Evolutionary conservation across 768 basidiomycete genomes (phyloP).

Genomic region (Rickenella mellea): DNA sequence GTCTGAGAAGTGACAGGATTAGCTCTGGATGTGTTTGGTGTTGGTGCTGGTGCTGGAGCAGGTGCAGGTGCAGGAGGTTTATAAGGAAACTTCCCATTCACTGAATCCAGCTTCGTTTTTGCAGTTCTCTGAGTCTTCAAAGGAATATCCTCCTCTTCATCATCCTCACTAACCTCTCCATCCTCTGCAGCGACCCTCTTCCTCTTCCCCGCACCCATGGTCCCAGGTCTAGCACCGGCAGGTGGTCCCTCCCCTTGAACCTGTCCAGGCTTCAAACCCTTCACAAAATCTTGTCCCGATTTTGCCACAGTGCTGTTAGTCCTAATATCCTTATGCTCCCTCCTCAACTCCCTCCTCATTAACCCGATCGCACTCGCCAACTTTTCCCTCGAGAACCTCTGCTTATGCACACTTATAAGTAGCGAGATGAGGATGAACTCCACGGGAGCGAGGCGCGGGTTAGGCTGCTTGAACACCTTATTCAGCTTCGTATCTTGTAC

Average conservation of each 20-base stretch:
- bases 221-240: not conserved
- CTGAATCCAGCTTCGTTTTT: too few species aligned
- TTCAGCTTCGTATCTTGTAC: constrained; percentile 26
- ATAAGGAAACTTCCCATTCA: too few species aligned
- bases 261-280: not conserved
- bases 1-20: too few species aligned
- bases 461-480: constrained; percentile 27
- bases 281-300: constrained; percentile 13
- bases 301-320: constrained; percentile 50
- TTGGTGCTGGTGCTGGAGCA: too few species aligned
- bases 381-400: constrained; percentile 24
- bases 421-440: constrained; percentile 55
- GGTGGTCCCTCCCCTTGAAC: not conserved
- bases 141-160: too few species aligned
- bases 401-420: constrained; percentile 42
- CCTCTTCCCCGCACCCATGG: not conserved
- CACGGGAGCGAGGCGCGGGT: constrained; percentile 52
- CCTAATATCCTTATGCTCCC: constrained; percentile 52
- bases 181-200: not conserved
- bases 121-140: too few species aligned
- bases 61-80: too few species aligned
- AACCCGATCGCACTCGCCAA: constrained; percentile 34
- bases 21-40: too few species aligned
- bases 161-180: not conserved
- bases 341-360: constrained; percentile 49